A percentile compares a stretch with the other conserved stretches of the same genome.
These are phyloP conservation scores for Pyronema omphalodes DNA, from an alignment of 495 filamentous ascomycete genomes.

Conservation along the genomic window DNA sequence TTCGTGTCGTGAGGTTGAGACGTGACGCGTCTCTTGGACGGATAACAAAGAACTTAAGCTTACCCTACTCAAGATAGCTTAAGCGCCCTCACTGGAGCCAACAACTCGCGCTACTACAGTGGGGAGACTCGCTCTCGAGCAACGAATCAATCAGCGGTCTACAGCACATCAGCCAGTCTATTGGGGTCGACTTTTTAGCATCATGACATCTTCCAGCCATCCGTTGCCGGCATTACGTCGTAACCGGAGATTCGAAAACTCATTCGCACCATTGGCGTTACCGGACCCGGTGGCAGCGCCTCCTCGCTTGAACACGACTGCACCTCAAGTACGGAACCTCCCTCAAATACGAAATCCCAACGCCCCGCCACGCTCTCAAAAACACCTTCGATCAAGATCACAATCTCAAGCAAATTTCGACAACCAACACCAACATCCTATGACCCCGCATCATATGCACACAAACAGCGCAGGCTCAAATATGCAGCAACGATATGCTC, in stretches of 20 bases:
- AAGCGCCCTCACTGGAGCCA: too few relatives aligned
- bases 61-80: too few relatives aligned
- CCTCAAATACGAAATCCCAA: not conserved
- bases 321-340: slow-evolving; percentile 1
- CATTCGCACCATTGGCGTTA: not conserved
- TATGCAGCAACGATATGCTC: slow-evolving; percentile 11
- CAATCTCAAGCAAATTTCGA: slow-evolving; percentile 19
- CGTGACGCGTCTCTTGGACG: too few relatives aligned
- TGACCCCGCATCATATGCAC: not conserved
- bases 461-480: not conserved
- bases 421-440: not conserved
- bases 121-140: too few relatives aligned
- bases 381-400: slow-evolving; percentile 17
- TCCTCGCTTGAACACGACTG: not conserved
- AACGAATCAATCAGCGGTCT: too few relatives aligned
- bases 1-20: not conserved
- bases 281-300: not conserved
- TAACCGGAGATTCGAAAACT: too few relatives aligned
- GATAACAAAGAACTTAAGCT: too few relatives aligned
- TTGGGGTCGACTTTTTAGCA: too few relatives aligned
- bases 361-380: slow-evolving; percentile 1
- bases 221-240: too few relatives aligned
- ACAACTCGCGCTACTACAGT: too few relatives aligned
- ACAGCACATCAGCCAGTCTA: too few relatives aligned
- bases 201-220: too few relatives aligned